Evolutionary conservation across 1,139 yeast genomes (phyloP), one percentile per base, ranked within the genome.

Genomic region (Diutina catenulata): DNA sequence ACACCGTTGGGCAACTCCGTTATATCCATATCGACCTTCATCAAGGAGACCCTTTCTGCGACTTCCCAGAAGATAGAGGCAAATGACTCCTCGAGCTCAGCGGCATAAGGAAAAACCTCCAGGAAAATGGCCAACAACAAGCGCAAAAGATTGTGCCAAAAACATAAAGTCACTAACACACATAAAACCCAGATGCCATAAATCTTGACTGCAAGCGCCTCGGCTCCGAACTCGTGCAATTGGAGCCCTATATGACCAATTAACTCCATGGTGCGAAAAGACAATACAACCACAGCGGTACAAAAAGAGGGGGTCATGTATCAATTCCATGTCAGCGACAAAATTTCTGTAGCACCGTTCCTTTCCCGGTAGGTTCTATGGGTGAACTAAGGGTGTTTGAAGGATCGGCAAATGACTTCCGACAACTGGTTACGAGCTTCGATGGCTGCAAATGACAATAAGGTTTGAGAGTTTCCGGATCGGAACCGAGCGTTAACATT

Each of bases 181-280:
- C 18, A 19, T 3, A 21, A 3, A 3, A 31, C 35, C 35, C 35
- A 31, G 9, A 21, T 19, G 6, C 35, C 35, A 21, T 31, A 31
- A n/a, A 14, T 14, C 9, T 31, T 31, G n/a, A n/a, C 14, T 10
- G 25, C 25, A 6, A 31, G 4, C 9, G 21, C 35, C 5, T 6
- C 25, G 4, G 13, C 9, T 4, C 25, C 3, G 10, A 31, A n/a
- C 5, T 13, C 19, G n/a, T 20, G 19, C 5, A 31, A n/a, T 3
- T 11, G 16, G 18, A 31, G 22, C 3, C 35, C 35, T 3, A 31
- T 19, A 13, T 21, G 35, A 8, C 9, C 15, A 3, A 31, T 19
- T 6, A 31, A 19, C 13, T 31, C 35, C 33, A 29, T 29, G 28
- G 28, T 16, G 28, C n/a, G n/a, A n/a, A n/a, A n/a, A n/a, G n/a